Evolutionary conservation across 192 early-diverging fungal genomes (phyloP).

Genomic region (Martensiomyces pterosporus): DNA sequence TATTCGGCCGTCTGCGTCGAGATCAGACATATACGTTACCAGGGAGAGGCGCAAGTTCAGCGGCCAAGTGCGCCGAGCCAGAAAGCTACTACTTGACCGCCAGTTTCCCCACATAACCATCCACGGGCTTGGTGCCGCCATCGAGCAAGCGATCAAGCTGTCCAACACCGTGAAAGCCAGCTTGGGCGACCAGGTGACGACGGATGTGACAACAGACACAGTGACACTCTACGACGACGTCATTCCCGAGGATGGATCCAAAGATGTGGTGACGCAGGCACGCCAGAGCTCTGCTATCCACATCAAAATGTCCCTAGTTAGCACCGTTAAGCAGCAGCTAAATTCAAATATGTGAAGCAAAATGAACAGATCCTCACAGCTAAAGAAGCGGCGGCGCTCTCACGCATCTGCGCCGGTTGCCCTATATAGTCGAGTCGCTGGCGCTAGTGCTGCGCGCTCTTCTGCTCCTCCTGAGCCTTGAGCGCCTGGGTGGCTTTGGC

Average conservation of each 20-base stretch:
- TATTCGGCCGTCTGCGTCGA: constrained; percentile 57
- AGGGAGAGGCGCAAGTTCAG: constrained; percentile 56
- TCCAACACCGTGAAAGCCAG: constrained; percentile 60
- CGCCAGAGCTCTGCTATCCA: constrained; percentile 69
- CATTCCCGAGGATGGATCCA: constrained; percentile 59
- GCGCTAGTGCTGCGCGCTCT: constrained; percentile 1
- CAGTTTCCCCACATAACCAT: constrained; percentile 61
- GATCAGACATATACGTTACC: constrained; percentile 79
- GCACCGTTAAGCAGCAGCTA: constrained; percentile 1
- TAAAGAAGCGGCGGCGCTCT: no score
- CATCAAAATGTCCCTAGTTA: constrained; percentile 53
- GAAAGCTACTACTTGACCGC: constrained; percentile 61
- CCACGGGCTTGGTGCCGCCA: constrained; percentile 76
- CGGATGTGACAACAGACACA: constrained; percentile 64
- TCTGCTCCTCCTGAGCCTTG: constrained; percentile 6
- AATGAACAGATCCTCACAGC: no score
- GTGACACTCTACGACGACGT: constrained; percentile 75
- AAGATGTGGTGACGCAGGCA: constrained; percentile 54
- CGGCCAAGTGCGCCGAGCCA: constrained; percentile 58
- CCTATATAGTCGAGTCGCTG: no score
- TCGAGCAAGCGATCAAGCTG: constrained; percentile 62
- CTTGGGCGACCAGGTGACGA: constrained; percentile 55
- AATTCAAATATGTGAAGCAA: background rate
- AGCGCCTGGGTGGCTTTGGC: constrained; percentile 23
- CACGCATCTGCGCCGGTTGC: no score